Evolutionary conservation across 495 filamentous ascomycete genomes (phyloP).

Genomic region (Penicillium parvum): DNA sequence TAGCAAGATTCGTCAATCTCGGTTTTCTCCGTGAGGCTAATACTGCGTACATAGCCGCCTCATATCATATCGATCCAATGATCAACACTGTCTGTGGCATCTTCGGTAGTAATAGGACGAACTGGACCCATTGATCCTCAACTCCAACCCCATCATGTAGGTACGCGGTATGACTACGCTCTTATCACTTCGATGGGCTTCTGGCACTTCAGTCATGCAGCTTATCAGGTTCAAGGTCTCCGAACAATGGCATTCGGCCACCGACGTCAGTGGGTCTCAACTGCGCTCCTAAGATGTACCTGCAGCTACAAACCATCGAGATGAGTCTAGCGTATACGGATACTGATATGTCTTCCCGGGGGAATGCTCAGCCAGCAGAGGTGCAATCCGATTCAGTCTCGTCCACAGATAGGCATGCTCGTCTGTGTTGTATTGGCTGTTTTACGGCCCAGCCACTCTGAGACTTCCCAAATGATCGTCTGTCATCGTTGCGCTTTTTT

Average conservation of each 20-base stretch:
- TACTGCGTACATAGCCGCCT: neutral
- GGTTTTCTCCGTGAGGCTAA: neutral
- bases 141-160: neutral
- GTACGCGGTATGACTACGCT: neutral
- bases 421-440: conserved; percentile 1
- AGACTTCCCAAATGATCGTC: conserved; percentile 15
- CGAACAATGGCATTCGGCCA: conserved; percentile 3
- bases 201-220: neutral
- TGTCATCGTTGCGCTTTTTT: neutral
- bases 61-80: neutral
- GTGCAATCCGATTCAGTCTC: conserved; percentile 7
- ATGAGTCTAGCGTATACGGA: conserved; percentile 1
- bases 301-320: conserved; percentile 5
- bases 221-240: neutral
- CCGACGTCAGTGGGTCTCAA: neutral
- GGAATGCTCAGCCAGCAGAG: conserved; percentile 8
- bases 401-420: conserved; percentile 7
- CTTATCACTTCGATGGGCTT: neutral
- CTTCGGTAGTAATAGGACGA: neutral
- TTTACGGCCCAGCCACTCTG: conserved; percentile 7
- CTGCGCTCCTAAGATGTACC: neutral
- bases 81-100: neutral
- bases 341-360: conserved; percentile 5
- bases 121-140: neutral
- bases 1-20: neutral